Conservation (phyloP, 768 basidiomycete genomes). For the Flagelloscypha sp. region DNA sequence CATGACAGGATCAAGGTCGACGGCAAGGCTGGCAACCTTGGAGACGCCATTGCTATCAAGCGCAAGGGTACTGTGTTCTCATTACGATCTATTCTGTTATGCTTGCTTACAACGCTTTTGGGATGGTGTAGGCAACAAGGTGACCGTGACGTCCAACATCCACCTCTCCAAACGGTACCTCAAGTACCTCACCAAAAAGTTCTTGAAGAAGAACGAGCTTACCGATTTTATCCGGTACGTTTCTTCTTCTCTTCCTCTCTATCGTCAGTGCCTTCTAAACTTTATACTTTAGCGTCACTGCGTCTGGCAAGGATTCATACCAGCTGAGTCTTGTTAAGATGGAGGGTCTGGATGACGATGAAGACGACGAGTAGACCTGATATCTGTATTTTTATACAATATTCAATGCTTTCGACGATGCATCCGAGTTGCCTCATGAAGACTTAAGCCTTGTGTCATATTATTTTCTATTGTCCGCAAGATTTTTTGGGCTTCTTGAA, state of each 20-base stretch:
- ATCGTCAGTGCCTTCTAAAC: conserved; percentile 7
- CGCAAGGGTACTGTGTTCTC: conserved; percentile 64
- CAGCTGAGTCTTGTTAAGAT: conserved; percentile 94
- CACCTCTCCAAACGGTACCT: conserved; percentile 96
- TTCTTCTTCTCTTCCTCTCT: neutral
- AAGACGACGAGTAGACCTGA: conserved; percentile 42
- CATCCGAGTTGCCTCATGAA: no score
- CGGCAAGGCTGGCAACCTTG: conserved; percentile 85
- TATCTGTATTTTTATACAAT: conserved; percentile 1
- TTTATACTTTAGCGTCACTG: conserved; percentile 59
- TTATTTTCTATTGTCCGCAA: no score
- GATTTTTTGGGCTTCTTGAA: no score
- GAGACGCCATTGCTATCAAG: conserved; percentile 78
- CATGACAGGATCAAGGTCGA: conserved; percentile 93
- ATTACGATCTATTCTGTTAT: neutral
- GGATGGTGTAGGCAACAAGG: conserved; percentile 53
- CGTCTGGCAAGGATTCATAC: conserved; percentile 88
- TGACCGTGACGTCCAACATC: conserved; percentile 79
- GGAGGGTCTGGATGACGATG: conserved; percentile 51
- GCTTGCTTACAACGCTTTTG: conserved; percentile 2
- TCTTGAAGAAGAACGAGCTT: conserved; percentile 94
- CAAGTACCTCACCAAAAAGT: conserved; percentile 99
- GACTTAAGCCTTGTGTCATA: no score
- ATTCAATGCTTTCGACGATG: no score
- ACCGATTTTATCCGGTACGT: conserved; percentile 91